These are phyloP conservation scores for Mycena floridula DNA, from an alignment of 768 basidiomycete species.

Conservation along the genomic window DNA sequence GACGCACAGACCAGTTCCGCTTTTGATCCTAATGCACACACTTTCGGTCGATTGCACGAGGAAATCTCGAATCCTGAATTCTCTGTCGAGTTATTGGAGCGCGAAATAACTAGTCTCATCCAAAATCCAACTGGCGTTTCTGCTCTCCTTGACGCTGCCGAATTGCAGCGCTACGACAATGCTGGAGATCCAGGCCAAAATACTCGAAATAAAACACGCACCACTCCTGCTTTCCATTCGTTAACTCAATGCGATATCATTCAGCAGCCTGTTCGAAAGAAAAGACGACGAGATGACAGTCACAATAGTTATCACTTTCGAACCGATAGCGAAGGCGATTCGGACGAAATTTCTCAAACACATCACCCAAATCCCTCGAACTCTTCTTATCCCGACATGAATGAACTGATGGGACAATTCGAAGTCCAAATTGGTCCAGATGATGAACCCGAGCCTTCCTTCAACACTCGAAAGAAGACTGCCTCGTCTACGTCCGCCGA, in stretches of 20 bases:
- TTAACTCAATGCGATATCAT: constrained; percentile 52
- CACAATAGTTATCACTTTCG: no score
- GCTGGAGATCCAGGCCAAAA: constrained; percentile 1
- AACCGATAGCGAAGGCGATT: no score
- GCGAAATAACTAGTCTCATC: constrained; percentile 68
- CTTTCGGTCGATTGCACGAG: constrained; percentile 21
- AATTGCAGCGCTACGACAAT: constrained; percentile 53
- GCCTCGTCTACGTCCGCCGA: constrained; percentile 57
- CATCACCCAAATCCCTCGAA: no score
- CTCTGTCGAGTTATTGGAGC: constrained; percentile 70
- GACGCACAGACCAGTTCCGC: neutral
- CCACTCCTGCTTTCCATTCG: constrained; percentile 74
- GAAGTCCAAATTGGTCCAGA: no score
- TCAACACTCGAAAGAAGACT: no score
- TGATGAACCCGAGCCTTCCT: no score
- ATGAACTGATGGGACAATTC: no score
- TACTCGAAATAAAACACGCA: constrained; percentile 47
- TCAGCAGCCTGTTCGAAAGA: constrained; percentile 22
- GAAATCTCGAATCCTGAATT: constrained; percentile 37
- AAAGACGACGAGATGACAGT: constrained; percentile 26
- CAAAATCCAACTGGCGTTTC: constrained; percentile 71
- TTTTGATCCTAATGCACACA: constrained; percentile 4
- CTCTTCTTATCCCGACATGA: no score
- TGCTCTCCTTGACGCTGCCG: constrained; percentile 57
- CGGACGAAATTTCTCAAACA: no score